Evolutionary conservation across 2,329 filamentous ascomycete species (phyloP).

Genomic region (Hymenoscyphus occultus): DNA sequence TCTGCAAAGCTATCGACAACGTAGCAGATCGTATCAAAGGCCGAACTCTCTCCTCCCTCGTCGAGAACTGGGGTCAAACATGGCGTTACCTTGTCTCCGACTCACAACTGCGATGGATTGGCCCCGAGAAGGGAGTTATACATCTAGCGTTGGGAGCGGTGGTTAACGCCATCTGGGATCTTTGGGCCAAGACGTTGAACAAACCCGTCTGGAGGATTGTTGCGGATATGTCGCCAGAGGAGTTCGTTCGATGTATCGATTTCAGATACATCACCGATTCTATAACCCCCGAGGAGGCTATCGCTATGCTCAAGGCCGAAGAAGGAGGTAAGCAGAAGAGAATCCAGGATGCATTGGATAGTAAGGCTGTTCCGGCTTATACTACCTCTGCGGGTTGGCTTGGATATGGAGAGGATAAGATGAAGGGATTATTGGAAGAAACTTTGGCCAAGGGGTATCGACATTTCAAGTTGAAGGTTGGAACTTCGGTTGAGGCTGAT

Average conservation of each 20-base stretch:
- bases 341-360: constrained; percentile 69
- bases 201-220: constrained; percentile 93
- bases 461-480: constrained; percentile 92
- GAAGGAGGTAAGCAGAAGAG: constrained; percentile 68
- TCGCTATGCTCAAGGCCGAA: constrained; percentile 64
- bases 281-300: constrained; percentile 80
- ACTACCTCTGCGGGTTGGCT: constrained; percentile 89
- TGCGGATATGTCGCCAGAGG: constrained; percentile 83
- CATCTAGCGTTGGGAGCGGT: constrained; percentile 87
- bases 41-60: constrained; percentile 73
- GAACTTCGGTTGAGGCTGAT: constrained; percentile 69
- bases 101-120: constrained; percentile 89
- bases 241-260: constrained; percentile 85
- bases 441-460: constrained; percentile 73
- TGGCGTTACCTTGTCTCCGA: constrained; percentile 92
- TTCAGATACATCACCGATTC: constrained; percentile 94
- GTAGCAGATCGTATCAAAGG: constrained; percentile 73
- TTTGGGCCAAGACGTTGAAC: constrained; percentile 83
- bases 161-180: constrained; percentile 89
- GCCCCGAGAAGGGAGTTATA: constrained; percentile 90
- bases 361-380: constrained; percentile 80
- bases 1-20: constrained; percentile 78
- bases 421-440: constrained; percentile 70
- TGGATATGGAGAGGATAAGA: constrained; percentile 86
- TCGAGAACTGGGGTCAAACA: constrained; percentile 78